Conservation (phyloP, 2,329 filamentous ascomycete species). For the Cryphonectria naterciae region DNA sequence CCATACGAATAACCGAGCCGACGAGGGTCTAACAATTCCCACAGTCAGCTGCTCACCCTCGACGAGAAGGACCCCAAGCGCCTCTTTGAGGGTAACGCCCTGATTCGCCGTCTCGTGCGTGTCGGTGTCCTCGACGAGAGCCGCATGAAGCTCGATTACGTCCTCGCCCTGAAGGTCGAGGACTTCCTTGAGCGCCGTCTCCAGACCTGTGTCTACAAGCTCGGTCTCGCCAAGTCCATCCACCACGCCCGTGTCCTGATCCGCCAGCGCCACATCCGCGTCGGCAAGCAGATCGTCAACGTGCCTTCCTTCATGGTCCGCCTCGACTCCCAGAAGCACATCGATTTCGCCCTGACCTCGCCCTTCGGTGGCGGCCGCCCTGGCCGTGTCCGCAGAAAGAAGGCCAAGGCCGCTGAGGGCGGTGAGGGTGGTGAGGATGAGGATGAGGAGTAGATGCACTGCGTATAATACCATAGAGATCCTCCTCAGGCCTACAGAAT, state of each 20-base stretch:
- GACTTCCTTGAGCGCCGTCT: slow-evolving; percentile 99
- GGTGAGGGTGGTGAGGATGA: slow-evolving; percentile 79
- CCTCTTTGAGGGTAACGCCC: slow-evolving; percentile 99
- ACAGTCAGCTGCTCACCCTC: slow-evolving; percentile 97
- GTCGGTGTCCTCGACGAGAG: slow-evolving; percentile 99
- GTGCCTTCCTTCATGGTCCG: slow-evolving; percentile 99
- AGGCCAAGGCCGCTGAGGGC: slow-evolving; percentile 94
- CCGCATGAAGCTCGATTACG: slow-evolving; percentile 99
- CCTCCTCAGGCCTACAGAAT: slow-evolving; percentile 15
- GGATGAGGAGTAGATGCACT: slow-evolving; percentile 70
- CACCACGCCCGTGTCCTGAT: slow-evolving; percentile 99
- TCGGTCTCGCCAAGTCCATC: slow-evolving; percentile 99
- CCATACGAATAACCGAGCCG: not conserved
- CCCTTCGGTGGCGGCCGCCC: slow-evolving; percentile 97
- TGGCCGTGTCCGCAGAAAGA: slow-evolving; percentile 99
- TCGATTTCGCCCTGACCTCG: slow-evolving; percentile 97
- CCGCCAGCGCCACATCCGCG: slow-evolving; percentile 99
- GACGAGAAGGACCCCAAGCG: slow-evolving; percentile 99
- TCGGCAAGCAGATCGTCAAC: slow-evolving; percentile 99
- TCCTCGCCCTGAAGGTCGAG: slow-evolving; percentile 97
- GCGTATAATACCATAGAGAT: slow-evolving; percentile 16
- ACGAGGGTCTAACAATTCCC: slow-evolving; percentile 27
- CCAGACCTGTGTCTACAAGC: slow-evolving; percentile 99
- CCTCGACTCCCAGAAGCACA: slow-evolving; percentile 99
- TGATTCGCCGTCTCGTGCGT: slow-evolving; percentile 99